Evolutionary conservation across 371 early-diverging fungal genomes (phyloP), one percentile per base, ranked within the genome.

Genomic region (Nematocida ausubeli): DNA sequence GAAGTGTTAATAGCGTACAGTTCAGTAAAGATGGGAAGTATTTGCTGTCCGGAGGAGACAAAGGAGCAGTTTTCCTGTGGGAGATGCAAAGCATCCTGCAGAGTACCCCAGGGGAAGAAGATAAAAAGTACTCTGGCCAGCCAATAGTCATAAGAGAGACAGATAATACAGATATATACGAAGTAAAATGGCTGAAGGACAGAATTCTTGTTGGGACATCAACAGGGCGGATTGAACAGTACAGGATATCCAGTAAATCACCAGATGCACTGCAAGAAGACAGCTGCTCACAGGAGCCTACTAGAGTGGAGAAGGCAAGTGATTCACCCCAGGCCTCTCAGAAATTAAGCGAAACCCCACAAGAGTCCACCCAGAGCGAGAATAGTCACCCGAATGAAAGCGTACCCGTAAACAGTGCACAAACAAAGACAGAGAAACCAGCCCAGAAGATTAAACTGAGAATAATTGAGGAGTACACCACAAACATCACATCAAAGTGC

Each of bases 131-230:
- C 58, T 22, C 50, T 1, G 75, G 51, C 6, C 57, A 57, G 56
- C 62, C 56, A 16, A 12, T 40, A 32, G 40, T 51, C 6, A 30
- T 84, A n/a, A 70, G 80, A 72, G 80, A 67, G 40, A 32, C 49
- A 22, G 84, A 83, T 73, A 83, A 69, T 26, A 37, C 82, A 19
- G 84, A 86, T 81, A 82, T 81, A 64, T 83, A 83, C 57, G 86
- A 84, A 26, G n/a, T 83, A 44, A 42, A 40, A 3, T 84, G 84
- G 86, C 19, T 35, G 35, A 62, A 50, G 14, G 47, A 72, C 7
- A 67, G 51, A 28, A 62, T 67, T 58, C 80, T 52, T 62, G 69
- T 58, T 78, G 82, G 54, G 65, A 80, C n/a, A 58, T 83, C 70
- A 22, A 39, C 22, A 69, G 81, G 70, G 69, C 72, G 54, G 35